Percentiles rank a stretch among this genome's conserved stretches.
phyloP scores from a whole-genome alignment of 164 flowering plant species.

The Saururus chinensis region DNA sequence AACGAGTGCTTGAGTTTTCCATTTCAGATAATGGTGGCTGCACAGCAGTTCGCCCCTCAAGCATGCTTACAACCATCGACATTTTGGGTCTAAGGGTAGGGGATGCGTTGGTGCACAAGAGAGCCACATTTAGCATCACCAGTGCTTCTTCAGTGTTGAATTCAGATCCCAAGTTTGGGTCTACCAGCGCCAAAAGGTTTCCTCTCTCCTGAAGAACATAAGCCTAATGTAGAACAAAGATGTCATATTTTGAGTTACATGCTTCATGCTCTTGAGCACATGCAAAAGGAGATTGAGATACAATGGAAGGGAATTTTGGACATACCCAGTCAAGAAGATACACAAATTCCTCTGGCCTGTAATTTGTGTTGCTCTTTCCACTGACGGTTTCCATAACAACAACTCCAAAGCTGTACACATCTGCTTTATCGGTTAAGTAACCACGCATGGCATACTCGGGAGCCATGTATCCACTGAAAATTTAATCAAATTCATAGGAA shows the following conservation, averaged over 20 bases:
- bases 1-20: slow-evolving; percentile 17
- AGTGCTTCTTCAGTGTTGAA: slow-evolving; percentile 41
- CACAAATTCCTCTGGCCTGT: slow-evolving; percentile 9
- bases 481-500: too few species aligned
- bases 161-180: slow-evolving; percentile 37
- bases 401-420: slow-evolving; percentile 75
- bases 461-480: slow-evolving; percentile 18
- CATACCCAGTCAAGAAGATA: slow-evolving; percentile 12
- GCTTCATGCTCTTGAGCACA: too few species aligned
- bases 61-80: slow-evolving; percentile 50
- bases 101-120: slow-evolving; percentile 48
- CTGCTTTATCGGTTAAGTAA: slow-evolving; percentile 55
- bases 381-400: slow-evolving; percentile 43
- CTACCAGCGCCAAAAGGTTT: slow-evolving; percentile 37
- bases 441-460: slow-evolving; percentile 86
- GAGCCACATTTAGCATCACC: slow-evolving; percentile 46
- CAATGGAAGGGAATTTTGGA: background rate
- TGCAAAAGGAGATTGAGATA: background rate
- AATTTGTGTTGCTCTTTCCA: slow-evolving; percentile 8
- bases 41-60: slow-evolving; percentile 36
- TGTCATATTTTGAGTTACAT: too few species aligned
- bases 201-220: slow-evolving; percentile 51
- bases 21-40: slow-evolving; percentile 31
- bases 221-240: slow-evolving; percentile 27
- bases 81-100: slow-evolving; percentile 52